phyloP scores from a whole-genome alignment of 495 filamentous ascomycete species.

The Penicillium goetzii region DNA sequence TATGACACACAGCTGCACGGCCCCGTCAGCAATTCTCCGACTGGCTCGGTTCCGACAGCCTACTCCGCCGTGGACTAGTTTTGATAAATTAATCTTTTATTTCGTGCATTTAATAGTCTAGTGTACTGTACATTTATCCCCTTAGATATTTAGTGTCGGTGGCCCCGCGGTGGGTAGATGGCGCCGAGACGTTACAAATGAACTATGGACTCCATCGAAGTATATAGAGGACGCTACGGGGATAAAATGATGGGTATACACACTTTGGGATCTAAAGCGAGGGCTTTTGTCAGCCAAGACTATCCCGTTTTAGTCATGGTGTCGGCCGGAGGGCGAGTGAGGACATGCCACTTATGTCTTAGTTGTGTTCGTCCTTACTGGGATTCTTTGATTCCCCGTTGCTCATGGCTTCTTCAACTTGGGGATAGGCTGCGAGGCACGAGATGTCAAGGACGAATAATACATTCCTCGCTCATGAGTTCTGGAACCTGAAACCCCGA shows the following conservation, averaged over 20 bases:
- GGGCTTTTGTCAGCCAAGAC: not conserved
- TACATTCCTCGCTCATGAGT: not conserved
- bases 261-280: not conserved
- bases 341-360: not conserved
- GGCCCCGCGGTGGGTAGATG: not conserved
- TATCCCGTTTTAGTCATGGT: not conserved
- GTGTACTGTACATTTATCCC: not conserved
- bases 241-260: not conserved
- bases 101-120: constrained; percentile 1
- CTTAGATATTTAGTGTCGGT: constrained; percentile 2
- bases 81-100: not conserved
- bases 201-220: not conserved
- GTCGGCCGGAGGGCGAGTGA: not conserved
- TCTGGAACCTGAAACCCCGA: not conserved
- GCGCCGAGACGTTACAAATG: constrained; percentile 3
- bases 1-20: constrained; percentile 15
- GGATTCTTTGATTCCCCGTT: not conserved
- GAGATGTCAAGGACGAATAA: not conserved
- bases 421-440: not conserved
- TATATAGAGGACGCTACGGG: not conserved
- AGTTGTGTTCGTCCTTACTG: not conserved
- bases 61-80: not conserved
- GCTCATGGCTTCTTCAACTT: not conserved
- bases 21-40: constrained; percentile 26
- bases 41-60: constrained; percentile 4